Conservation (phyloP, 805 yeast genomes). For the Kurtzmaniella fragi region DNA sequence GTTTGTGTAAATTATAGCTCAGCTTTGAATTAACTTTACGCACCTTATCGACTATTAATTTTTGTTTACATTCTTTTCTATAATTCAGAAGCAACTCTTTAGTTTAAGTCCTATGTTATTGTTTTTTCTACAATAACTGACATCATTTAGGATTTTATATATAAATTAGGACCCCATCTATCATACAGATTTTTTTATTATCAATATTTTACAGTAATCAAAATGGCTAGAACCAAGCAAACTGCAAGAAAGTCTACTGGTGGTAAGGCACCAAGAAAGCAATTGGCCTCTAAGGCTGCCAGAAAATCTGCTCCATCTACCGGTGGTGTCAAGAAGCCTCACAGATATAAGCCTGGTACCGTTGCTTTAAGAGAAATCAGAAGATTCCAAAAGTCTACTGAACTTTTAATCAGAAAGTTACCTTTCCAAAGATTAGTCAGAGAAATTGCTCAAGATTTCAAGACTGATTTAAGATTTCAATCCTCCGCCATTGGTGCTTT, state of each 20-base stretch:
- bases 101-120: no score
- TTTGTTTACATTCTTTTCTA: no score
- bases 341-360: slow-evolving; percentile 51
- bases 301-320: slow-evolving; percentile 47
- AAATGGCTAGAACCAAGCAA: slow-evolving; percentile 48
- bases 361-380: slow-evolving; percentile 49
- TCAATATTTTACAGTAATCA: slow-evolving; percentile 5
- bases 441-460: slow-evolving; percentile 47
- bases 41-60: no score
- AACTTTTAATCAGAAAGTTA: slow-evolving; percentile 44
- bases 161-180: not conserved
- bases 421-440: slow-evolving; percentile 48
- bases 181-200: slow-evolving; percentile 3
- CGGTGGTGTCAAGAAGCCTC: slow-evolving; percentile 49
- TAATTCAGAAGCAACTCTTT: no score
- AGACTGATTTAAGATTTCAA: slow-evolving; percentile 46
- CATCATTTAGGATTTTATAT: no score
- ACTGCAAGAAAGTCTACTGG: slow-evolving; percentile 49
- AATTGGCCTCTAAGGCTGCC: slow-evolving; percentile 48
- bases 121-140: no score
- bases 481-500: slow-evolving; percentile 47
- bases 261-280: slow-evolving; percentile 50
- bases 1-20: slow-evolving; percentile 1
- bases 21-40: not conserved
- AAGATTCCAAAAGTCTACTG: slow-evolving; percentile 47